Percentiles rank a stretch among this genome's conserved stretches.
Conservation (phyloP, 441 rosid genomes). For the Adansonia grandidieri region DNA sequence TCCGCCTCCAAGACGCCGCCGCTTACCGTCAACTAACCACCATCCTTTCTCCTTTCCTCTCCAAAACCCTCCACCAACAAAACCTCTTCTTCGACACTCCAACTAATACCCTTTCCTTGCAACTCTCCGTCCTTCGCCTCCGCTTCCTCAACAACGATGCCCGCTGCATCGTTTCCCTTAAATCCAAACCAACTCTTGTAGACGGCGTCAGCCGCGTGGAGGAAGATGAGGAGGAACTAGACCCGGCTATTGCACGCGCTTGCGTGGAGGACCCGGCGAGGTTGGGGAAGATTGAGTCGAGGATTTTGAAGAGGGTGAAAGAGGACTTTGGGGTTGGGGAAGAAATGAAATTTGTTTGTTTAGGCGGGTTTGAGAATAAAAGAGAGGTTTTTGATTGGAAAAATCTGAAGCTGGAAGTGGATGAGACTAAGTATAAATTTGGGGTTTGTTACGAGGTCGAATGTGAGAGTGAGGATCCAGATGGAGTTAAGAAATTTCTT, state of each 20-base stretch:
- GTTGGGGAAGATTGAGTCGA: slow-evolving; percentile 45
- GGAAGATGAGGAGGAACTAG: slow-evolving; percentile 80
- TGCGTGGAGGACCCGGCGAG: slow-evolving; percentile 52
- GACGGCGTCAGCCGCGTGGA: slow-evolving; percentile 83
- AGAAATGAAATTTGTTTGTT: slow-evolving; percentile 55
- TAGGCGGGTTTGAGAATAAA: slow-evolving; percentile 86
- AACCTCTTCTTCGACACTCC: slow-evolving; percentile 75
- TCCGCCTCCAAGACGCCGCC: slow-evolving; percentile 52
- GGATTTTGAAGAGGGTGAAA: slow-evolving; percentile 62
- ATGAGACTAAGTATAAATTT: slow-evolving; percentile 73
- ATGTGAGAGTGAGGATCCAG: slow-evolving; percentile 80
- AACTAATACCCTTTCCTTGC: slow-evolving; percentile 51
- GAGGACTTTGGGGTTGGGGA: slow-evolving; percentile 66
- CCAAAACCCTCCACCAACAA: slow-evolving; percentile 63
- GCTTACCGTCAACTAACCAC: slow-evolving; percentile 50
- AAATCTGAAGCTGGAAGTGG: slow-evolving; percentile 77
- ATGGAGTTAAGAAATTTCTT: slow-evolving; percentile 57
- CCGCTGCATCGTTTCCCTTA: slow-evolving; percentile 67
- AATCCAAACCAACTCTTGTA: slow-evolving; percentile 56
- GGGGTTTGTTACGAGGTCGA: slow-evolving; percentile 79
- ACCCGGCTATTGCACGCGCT: slow-evolving; percentile 38
- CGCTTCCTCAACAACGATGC: slow-evolving; percentile 56
- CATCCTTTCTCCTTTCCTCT: slow-evolving; percentile 56
- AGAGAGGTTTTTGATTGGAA: slow-evolving; percentile 71
- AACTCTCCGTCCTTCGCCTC: slow-evolving; percentile 68